phyloP scores from a whole-genome alignment of 805 yeast species.

The Pichia thaimueangensis region DNA sequence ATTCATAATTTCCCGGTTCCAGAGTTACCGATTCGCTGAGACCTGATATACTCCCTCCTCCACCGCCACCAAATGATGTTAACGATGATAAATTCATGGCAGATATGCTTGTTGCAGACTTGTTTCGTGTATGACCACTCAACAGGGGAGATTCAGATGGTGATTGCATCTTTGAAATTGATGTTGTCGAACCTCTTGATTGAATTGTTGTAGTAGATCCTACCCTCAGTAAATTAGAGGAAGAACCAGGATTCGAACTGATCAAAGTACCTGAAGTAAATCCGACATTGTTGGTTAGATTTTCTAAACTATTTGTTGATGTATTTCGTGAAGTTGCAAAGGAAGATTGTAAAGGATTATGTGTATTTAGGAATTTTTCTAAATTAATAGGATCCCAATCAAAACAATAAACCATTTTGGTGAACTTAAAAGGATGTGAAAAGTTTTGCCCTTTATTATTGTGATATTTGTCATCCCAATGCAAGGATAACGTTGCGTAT shows the following conservation, averaged over 20 bases:
- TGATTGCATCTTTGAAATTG: constrained; percentile 5
- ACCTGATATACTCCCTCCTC: background rate
- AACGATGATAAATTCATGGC: constrained; percentile 17
- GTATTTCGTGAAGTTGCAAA: constrained; percentile 5
- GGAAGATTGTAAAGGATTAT: constrained; percentile 18
- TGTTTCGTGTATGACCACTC: constrained; percentile 10
- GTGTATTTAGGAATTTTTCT: constrained; percentile 28
- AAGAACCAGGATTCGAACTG: constrained; percentile 27
- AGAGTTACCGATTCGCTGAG: constrained; percentile 35
- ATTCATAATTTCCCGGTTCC: constrained; percentile 75
- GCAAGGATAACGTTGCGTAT: constrained; percentile 58
- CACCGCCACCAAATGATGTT: constrained; percentile 6
- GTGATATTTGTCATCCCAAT: constrained; percentile 52
- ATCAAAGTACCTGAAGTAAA: constrained; percentile 29
- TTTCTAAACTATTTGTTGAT: constrained; percentile 7
- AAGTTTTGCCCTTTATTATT: constrained; percentile 37
- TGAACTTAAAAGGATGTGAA: constrained; percentile 45
- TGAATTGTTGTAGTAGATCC: constrained; percentile 29
- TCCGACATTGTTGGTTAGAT: constrained; percentile 12
- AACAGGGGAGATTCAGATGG: background rate
- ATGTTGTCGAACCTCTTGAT: constrained; percentile 9
- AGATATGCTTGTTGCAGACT: constrained; percentile 31
- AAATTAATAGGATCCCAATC: constrained; percentile 68
- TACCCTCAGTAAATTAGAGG: constrained; percentile 32
- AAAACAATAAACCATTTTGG: constrained; percentile 65